These are phyloP conservation scores for Paramyrothecium sp. DNA, from an alignment of 2,329 filamentous ascomycete species.

Conservation along the genomic window DNA sequence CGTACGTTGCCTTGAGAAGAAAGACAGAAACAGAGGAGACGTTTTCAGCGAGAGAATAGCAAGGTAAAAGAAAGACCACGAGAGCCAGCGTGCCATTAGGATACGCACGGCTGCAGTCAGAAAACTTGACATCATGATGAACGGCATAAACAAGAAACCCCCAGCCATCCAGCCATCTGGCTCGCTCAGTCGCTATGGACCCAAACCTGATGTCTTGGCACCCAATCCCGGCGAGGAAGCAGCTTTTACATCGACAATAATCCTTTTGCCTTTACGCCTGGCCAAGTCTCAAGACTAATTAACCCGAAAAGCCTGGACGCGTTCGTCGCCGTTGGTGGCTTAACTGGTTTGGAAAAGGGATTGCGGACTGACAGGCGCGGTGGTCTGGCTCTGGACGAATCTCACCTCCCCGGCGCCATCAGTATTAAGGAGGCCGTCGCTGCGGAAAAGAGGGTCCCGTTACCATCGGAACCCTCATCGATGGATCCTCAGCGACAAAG, in stretches of 20 bases:
- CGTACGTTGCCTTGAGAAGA: too few relatives aligned
- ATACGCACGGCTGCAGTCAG: too few relatives aligned
- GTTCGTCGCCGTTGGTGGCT: neutral
- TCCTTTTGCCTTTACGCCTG: neutral
- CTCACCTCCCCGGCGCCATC: neutral
- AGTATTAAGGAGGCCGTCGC: neutral
- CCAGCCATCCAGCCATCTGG: too few relatives aligned
- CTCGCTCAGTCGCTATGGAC: too few relatives aligned
- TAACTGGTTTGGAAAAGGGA: neutral
- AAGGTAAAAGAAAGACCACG: too few relatives aligned
- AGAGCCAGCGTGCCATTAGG: too few relatives aligned
- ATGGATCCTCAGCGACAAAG: neutral
- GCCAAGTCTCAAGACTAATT: neutral
- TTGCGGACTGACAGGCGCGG: neutral
- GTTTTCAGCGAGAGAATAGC: too few relatives aligned
- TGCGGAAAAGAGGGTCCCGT: neutral
- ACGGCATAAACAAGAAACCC: too few relatives aligned
- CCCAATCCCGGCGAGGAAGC: neutral
- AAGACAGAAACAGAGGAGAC: too few relatives aligned
- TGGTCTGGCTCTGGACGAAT: neutral
- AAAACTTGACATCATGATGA: too few relatives aligned
- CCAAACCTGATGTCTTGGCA: neutral
- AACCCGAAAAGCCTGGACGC: neutral
- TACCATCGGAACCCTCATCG: neutral
- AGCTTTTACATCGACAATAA: neutral